Percentiles rank a stretch among this genome's conserved stretches.
These are phyloP conservation scores for Curvularia spicifera DNA, from an alignment of 2,329 filamentous ascomycete species.

Conservation along the genomic window DNA sequence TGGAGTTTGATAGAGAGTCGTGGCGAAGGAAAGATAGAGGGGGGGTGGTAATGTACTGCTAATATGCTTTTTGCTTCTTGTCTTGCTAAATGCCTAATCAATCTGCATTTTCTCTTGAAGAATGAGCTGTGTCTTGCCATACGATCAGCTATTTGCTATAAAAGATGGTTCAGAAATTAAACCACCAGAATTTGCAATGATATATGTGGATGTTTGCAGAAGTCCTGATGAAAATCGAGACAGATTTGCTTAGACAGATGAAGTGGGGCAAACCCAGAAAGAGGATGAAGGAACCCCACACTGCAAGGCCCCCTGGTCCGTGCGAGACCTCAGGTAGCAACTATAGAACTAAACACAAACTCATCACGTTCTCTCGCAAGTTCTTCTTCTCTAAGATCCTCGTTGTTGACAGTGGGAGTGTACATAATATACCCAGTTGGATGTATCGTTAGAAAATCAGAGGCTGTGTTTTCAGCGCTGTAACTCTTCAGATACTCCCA, in stretches of 20 bases:
- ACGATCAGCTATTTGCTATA: too few species aligned
- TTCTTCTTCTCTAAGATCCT: neutral
- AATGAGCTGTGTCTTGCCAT: neutral
- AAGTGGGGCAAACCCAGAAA: neutral
- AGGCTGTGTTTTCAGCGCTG: neutral
- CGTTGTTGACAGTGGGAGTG: neutral
- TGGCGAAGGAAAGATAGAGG: neutral
- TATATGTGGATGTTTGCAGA: too few species aligned
- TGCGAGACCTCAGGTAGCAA: neutral
- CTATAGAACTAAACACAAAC: neutral
- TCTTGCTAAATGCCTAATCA: neutral
- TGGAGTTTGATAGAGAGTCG: constrained; percentile 1
- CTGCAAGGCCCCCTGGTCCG: neutral
- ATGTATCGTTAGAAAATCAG: neutral
- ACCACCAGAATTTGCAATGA: too few species aligned
- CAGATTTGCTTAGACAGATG: neutral
- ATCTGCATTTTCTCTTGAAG: neutral
- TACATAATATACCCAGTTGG: neutral
- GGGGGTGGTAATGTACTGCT: neutral
- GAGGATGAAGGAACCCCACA: neutral
- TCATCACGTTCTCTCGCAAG: neutral
- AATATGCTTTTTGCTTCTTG: neutral
- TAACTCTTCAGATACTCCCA: neutral
- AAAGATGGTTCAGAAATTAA: too few species aligned
- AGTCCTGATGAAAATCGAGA: too few species aligned